Base-by-base conservation (phyloP, 805 yeast species). In the Middelhovenomyces tepae region DNA sequence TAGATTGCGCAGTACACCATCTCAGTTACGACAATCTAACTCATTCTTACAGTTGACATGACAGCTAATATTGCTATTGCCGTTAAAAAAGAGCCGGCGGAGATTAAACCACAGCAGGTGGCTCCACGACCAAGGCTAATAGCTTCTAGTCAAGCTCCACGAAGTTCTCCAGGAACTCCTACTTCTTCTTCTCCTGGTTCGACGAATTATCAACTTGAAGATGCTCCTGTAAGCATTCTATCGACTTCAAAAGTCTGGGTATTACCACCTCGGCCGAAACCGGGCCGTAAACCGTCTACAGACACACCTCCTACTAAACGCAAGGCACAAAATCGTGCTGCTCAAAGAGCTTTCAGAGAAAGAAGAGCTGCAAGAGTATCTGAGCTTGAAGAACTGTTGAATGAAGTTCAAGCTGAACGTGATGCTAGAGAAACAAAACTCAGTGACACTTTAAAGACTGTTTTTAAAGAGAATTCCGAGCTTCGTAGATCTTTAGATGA, bases 301-400 rank as follows among this genome's bases (percentile, higher is more conserved):
- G 94, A 84, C 44, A 73, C 87, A 0, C 93, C 94, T 0, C 86
- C 87, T 1, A 74, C 79, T 15, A 82, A 83, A 54, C 62, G 95
- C 34, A 84, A 84, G 56, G 94, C 94, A 3, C 95, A 82, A 56
- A 86, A 86, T 53, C 63, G 95, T 38, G 94, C 91, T n/a, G 94
- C 95, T 15, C 94, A 87, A 62, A 53, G 94, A 37, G 93, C 96
- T 2, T 83, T 84, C 60, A 62, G 95, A 43, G 93, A 85, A 54
- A 67, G 95, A 43, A 63, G 93, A 47, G 93, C 95, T 13, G 80
- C 81, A 20, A 61, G 86, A 32, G 83, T 85, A 5, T 75, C 74
- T 38, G 93, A 81, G 51, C 63, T 87, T 35, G 94, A 84, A 53
- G 71, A 68, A 32, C 75, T 73, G 55, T 65, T 79, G 36, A 60